Evolutionary conservation across 2,329 filamentous ascomycete genomes (phyloP).

Genomic region (Phaeoacremonium minimum): DNA sequence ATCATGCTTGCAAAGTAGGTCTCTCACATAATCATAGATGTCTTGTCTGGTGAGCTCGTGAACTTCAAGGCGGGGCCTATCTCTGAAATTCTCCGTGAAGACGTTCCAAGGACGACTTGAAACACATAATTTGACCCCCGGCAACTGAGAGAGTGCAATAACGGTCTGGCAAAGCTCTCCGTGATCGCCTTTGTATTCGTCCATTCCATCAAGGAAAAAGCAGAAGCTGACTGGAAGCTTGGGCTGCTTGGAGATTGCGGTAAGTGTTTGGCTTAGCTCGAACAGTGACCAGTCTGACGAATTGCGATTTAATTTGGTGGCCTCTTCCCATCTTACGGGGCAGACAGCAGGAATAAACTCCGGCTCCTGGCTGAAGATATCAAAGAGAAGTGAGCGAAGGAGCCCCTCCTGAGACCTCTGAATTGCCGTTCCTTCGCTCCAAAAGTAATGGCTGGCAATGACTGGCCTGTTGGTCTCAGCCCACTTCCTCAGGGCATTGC

Average conservation of each 20-base stretch:
- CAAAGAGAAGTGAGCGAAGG: conserved; percentile 3
- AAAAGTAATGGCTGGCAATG: conserved; percentile 7
- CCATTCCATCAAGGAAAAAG: conserved; percentile 10
- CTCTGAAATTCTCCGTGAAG: conserved; percentile 5
- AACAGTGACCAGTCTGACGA: too few species aligned
- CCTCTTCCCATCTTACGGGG: neutral
- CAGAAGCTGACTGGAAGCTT: conserved; percentile 6
- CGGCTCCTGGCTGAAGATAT: conserved; percentile 4
- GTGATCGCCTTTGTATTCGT: conserved; percentile 11
- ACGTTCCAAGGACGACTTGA: conserved; percentile 9
- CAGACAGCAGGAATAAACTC: conserved; percentile 1
- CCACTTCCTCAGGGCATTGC: conserved; percentile 1
- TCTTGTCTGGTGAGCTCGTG: conserved; percentile 8
- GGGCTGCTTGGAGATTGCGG: too few species aligned
- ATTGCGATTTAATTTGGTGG: neutral
- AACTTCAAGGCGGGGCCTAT: conserved; percentile 5
- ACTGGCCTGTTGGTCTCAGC: neutral
- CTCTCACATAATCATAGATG: conserved; percentile 5
- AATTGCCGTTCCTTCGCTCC: conserved; percentile 5
- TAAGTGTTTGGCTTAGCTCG: too few species aligned
- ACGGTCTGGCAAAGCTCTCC: conserved; percentile 6
- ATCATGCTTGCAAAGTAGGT: neutral
- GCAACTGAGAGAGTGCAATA: neutral
- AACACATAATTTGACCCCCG: conserved; percentile 8
- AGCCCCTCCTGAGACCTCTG: conserved; percentile 9